Evolutionary conservation across 2,329 filamentous ascomycete species (phyloP), one percentile per base, ranked within the genome.

Genomic region (Aspergillus sp.): DNA sequence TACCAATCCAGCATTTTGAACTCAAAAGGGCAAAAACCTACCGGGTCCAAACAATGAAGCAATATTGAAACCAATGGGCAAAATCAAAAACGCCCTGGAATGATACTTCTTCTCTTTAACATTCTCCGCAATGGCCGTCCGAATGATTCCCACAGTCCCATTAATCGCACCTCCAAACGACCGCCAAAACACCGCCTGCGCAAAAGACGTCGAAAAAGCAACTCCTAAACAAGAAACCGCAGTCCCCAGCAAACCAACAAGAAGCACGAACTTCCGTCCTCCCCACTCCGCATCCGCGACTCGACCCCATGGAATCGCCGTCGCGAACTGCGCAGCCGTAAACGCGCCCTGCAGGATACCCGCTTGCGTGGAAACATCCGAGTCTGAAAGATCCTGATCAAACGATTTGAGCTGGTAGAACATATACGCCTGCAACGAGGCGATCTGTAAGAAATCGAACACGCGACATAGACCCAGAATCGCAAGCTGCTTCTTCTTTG

Each of bases 371-470:
- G 88, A 80, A 53, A 93, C 87, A 9, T 79, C 81, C 1, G 75
- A 74, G 45, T 82, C 76, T 15, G 76, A 70, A 7, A 76, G 66
- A 22, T 64, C 72, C 25, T 72, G 70, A 7, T 85, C 76, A 58
- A 93, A 90, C 55, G 84, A 90, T 60, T 83, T 83, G 32, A 94
- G 78, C 64, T 90, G 87, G 64, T 90, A 93, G 70, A 87, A 93
- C 77, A 91, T 85, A 67, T 91, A 91, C 0, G 85, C 79, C 51
- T 70, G 67, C 46, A 70, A 48, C 13, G 67, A 68, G 47, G 67
- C 64, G 30, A 69, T 61, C 51, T 70, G 67, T 12, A 70, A 51
- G 48, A 70, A 70, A 46, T 70, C 67, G 45, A 70, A 68, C 38
- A 70, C 67, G 2, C 66, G 67, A 49, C 67, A 69, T 3, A 69